A percentile compares a stretch with the other conserved stretches of the same genome.
phyloP scores from a whole-genome alignment of 805 yeast genomes.

The Blastobotrys americana region DNA sequence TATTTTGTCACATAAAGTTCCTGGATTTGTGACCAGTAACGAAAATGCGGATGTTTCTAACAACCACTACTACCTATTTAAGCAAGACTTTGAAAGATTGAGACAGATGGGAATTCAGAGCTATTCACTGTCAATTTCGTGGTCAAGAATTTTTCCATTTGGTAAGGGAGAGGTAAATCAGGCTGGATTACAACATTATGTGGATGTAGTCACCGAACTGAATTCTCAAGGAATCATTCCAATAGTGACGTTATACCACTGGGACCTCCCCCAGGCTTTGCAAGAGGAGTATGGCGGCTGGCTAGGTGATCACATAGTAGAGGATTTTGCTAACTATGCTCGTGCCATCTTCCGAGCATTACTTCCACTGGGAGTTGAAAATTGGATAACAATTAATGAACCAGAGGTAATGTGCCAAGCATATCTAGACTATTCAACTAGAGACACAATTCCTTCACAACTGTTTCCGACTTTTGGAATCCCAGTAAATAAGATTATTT shows the following conservation, averaged over 20 bases:
- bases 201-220: conserved; percentile 28
- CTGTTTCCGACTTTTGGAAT: conserved; percentile 21
- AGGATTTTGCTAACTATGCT: conserved; percentile 32
- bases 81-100: conserved; percentile 30
- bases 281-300: conserved; percentile 27
- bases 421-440: conserved; percentile 9
- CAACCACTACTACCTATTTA: conserved; percentile 31
- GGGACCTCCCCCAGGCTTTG: conserved; percentile 30
- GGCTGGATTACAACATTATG: conserved; percentile 30
- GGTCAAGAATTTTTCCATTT: conserved; percentile 33
- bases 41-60: conserved; percentile 26
- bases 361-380: conserved; percentile 27
- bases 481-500: conserved; percentile 1
- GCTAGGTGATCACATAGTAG: conserved; percentile 25
- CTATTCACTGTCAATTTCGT: conserved; percentile 33
- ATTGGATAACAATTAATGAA: conserved; percentile 32
- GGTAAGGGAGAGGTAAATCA: conserved; percentile 21
- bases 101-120: conserved; percentile 31
- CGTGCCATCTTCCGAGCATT: conserved; percentile 29
- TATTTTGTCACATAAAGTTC: conserved; percentile 17
- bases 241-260: conserved; percentile 32
- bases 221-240: conserved; percentile 26
- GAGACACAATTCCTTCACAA: conserved; percentile 16
- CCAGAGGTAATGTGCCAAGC: conserved; percentile 24
- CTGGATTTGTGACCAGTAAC: conserved; percentile 14